These are phyloP conservation scores for Durotheca rogersii DNA, from an alignment of 495 filamentous ascomycete genomes.

Conservation along the genomic window DNA sequence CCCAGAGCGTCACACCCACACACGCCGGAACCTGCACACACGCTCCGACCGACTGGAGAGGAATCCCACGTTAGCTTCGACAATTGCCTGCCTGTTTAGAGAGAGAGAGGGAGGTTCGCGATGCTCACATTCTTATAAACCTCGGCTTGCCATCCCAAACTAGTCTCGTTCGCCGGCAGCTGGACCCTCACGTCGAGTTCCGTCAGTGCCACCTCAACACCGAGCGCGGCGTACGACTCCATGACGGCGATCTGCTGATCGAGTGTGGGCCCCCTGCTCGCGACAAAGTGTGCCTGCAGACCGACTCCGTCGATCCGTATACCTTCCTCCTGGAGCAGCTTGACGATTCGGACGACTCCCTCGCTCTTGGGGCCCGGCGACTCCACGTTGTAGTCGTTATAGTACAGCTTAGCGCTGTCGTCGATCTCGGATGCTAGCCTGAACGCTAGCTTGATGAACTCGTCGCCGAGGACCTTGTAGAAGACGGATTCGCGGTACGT, in stretches of 20 bases:
- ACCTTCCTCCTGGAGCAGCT: conserved; percentile 52
- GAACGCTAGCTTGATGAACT: conserved; percentile 61
- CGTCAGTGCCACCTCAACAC: conserved; percentile 60
- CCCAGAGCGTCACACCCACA: conserved; percentile 71
- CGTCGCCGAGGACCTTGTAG: conserved; percentile 57
- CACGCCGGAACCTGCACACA: conserved; percentile 61
- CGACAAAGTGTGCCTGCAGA: conserved; percentile 62
- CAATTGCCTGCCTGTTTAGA: background rate
- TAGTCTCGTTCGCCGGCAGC: conserved; percentile 34
- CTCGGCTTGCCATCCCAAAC: conserved; percentile 56
- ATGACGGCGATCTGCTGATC: conserved; percentile 52
- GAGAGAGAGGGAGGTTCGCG: no score
- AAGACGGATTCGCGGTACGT: conserved; percentile 57
- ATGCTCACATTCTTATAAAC: conserved; percentile 51
- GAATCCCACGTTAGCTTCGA: background rate
- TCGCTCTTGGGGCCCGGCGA: conserved; percentile 50
- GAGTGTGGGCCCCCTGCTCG: conserved; percentile 52
- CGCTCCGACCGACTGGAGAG: conserved; percentile 31
- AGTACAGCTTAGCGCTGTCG: conserved; percentile 63
- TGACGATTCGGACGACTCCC: conserved; percentile 52
- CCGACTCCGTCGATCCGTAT: conserved; percentile 67
- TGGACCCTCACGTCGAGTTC: conserved; percentile 59
- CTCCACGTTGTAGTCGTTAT: conserved; percentile 72
- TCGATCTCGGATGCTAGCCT: conserved; percentile 53
- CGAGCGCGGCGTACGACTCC: conserved; percentile 51